A percentile compares a stretch with the other conserved stretches of the same genome.
phyloP scores from a whole-genome alignment of 768 basidiomycete genomes.

The Tricholoma flavovirens region DNA sequence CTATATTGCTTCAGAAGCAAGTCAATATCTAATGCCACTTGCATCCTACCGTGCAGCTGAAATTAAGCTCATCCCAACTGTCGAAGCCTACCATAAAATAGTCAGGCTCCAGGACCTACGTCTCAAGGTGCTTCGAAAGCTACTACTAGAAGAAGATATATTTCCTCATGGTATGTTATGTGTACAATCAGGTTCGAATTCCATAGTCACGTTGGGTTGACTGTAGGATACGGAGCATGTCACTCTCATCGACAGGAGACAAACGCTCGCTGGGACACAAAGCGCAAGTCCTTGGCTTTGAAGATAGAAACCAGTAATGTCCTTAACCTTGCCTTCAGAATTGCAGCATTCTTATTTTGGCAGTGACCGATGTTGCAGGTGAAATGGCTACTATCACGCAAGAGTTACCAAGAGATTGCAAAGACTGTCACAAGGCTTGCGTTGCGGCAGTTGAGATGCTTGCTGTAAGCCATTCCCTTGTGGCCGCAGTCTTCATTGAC shows the following conservation, averaged over 20 bases:
- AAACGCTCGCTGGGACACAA: slow-evolving; percentile 44
- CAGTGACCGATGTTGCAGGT: slow-evolving; percentile 61
- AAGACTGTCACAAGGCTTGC: slow-evolving; percentile 53
- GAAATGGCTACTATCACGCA: slow-evolving; percentile 55
- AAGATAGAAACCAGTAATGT: slow-evolving; percentile 49
- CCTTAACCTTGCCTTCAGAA: neutral
- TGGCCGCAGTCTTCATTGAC: slow-evolving; percentile 5
- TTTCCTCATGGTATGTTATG: slow-evolving; percentile 55
- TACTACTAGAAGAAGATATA: slow-evolving; percentile 53
- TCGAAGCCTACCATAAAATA: slow-evolving; percentile 58
- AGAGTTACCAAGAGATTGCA: slow-evolving; percentile 41
- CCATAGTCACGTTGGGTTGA: slow-evolving; percentile 5
- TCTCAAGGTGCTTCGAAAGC: slow-evolving; percentile 43
- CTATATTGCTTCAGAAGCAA: slow-evolving; percentile 49
- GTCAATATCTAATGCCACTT: slow-evolving; percentile 55
- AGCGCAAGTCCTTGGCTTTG: slow-evolving; percentile 37
- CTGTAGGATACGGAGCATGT: slow-evolving; percentile 54
- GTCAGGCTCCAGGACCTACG: slow-evolving; percentile 55
- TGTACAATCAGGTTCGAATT: neutral
- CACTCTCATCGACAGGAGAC: slow-evolving; percentile 42
- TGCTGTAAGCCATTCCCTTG: slow-evolving; percentile 36
- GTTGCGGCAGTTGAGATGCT: slow-evolving; percentile 66
- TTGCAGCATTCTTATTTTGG: slow-evolving; percentile 2
- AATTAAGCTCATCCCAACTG: slow-evolving; percentile 49
- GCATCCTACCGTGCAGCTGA: slow-evolving; percentile 47